These are phyloP conservation scores for Cystobasidiaceae sp. DNA, from an alignment of 1,284 basidiomycete genomes.

Conservation along the genomic window DNA sequence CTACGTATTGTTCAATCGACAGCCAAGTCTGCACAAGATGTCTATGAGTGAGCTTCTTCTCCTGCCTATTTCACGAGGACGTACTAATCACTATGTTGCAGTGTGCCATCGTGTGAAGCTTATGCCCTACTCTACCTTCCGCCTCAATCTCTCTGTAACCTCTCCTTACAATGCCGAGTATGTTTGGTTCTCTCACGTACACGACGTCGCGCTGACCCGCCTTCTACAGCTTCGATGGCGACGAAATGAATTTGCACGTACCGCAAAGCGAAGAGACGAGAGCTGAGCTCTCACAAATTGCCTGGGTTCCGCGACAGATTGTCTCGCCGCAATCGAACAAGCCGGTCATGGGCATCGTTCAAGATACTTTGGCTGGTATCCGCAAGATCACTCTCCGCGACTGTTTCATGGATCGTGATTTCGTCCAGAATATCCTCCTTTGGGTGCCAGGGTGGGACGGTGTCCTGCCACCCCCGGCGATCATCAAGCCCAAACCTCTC, in stretches of 20 bases:
- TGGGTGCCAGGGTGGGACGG: slow-evolving; percentile 99
- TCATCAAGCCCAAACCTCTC: slow-evolving; percentile 91
- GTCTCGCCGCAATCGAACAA: slow-evolving; percentile 99
- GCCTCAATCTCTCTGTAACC: slow-evolving; percentile 84
- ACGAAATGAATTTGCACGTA: slow-evolving; percentile 99
- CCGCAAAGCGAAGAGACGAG: slow-evolving; percentile 99
- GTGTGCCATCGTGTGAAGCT: slow-evolving; percentile 95
- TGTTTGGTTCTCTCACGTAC: slow-evolving; percentile 8
- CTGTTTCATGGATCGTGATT: slow-evolving; percentile 84
- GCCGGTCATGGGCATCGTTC: slow-evolving; percentile 99
- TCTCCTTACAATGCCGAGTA: slow-evolving; percentile 86
- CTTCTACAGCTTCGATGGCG: slow-evolving; percentile 74
- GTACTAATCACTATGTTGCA: slow-evolving; percentile 6
- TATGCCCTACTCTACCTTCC: slow-evolving; percentile 99
- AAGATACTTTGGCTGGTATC: slow-evolving; percentile 96
- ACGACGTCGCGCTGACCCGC: slow-evolving; percentile 16
- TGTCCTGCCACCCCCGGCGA: slow-evolving; percentile 80
- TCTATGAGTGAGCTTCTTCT: slow-evolving; percentile 66
- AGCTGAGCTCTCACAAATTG: slow-evolving; percentile 94
- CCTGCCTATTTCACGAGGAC: neutral
- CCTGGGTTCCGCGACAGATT: slow-evolving; percentile 98
- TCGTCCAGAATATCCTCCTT: slow-evolving; percentile 92
- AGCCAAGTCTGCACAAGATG: slow-evolving; percentile 99
- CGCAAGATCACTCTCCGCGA: slow-evolving; percentile 96
- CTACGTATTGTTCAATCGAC: slow-evolving; percentile 95